Base-by-base conservation (phyloP, 2,329 filamentous ascomycete genomes). In the Pestalotiopsis sp. region DNA sequence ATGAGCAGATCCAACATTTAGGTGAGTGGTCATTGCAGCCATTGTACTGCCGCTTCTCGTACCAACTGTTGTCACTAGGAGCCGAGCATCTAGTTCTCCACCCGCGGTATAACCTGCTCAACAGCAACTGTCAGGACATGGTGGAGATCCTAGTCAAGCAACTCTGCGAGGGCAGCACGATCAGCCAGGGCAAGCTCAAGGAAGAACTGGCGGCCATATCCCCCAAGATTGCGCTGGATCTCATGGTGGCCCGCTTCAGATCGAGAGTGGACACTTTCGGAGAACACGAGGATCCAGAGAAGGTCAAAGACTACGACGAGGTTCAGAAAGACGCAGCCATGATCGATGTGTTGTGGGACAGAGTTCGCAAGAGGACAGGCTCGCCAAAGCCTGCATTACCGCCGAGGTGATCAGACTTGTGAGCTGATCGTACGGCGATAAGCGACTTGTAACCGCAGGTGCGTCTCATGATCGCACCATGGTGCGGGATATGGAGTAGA, bases 121-220 rank as follows among this genome's bases (percentile, higher is more conserved):
- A 73, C 36, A 77, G 73, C 66, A 79, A 78, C 68, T 79, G 77
- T 57, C 77, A 79, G 67, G 73, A 77, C 65, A 60, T 79, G 67
- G 76, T 74, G 2, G 78, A 78, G 68, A 73, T 68, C 17, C 73
- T 79, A 2, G 76, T 79, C 56, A 73, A 70, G 59, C 69, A 77
- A 23, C 63, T 79, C 6, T 79, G 78, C 65, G 67, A 79, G 56
- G 75, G 76, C 56, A 77, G 72, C 65, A 63, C 75, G 17, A 76
- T 79, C 66, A 78, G 75, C 64, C 73, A 76, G 71, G 71, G 75
- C 20, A 79, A 77, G 68, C 68, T 79, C 13, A 74, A 73, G 36
- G 76, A 78, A 41, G 77, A 79, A 68, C 68, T 78, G 23, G 69
- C 70, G 23, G 67, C 75, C 39, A 71, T 71, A 7, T 78, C 77